Base-by-base conservation (phyloP, 495 filamentous ascomycete species). In the Xylaria longipes region DNA sequence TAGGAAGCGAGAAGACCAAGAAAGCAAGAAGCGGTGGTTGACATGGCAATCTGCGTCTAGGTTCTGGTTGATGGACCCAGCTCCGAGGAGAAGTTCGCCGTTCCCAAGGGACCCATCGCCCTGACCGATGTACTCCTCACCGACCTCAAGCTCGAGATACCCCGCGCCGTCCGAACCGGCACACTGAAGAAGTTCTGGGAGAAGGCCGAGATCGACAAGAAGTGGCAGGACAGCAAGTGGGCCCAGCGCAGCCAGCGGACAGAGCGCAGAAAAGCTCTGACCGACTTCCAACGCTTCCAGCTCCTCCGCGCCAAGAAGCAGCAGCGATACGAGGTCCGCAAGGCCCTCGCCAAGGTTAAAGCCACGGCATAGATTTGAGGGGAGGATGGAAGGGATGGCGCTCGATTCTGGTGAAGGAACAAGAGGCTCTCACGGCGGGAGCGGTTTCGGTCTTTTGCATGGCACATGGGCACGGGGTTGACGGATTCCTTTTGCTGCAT, bases 251-350 rank as follows among this genome's bases (percentile, higher is more conserved):
- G 92, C 80, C 89, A 89, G 74, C 88, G 90, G 83, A 87, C 87
- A 76, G 89, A 93, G 87, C 94, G 93, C 88, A 91, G 97, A 87
- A 91, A 89, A 84, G 90, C 91, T 77, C 88, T 99, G 73, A 95
- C 89, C 86, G 97, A 99, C 88, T 98, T 99, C 82, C 97, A 99
- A 89, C 91, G 96, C 80, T 99, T 98, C 93, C 98, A 98, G 91
- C 95, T 98, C 76, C 88, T 98, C 89, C 88, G 94, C 82, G 87
- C 98, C 86, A 94, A 92, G 90, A 98, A 98, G 91, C 95, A 98
- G 92, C 91, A 92, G 80, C 91, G 95, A 80, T 98, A 94, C 87
- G 95, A 97, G 88, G 91, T 97, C 84, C 93, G 91, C 85, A 98
- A 97, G 91, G 90, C 94, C 75, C 85, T 93, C 75, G 91, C 93